Percentiles rank a stretch among this genome's conserved stretches.
phyloP scores from a whole-genome alignment of 2,329 filamentous ascomycete species.

The Sodiomyces alkalinus region DNA sequence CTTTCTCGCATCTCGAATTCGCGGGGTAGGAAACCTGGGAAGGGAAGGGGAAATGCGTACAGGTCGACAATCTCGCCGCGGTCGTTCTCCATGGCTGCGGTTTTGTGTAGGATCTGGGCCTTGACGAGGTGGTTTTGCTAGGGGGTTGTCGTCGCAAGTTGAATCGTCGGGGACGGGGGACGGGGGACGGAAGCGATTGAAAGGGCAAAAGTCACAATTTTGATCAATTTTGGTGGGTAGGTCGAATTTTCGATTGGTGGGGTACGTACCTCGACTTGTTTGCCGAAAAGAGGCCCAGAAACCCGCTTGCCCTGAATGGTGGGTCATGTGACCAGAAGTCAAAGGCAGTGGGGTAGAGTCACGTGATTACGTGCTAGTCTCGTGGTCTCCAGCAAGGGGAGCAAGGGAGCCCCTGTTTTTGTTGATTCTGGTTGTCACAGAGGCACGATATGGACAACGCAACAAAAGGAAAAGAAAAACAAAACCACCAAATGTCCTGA shows the following conservation, averaged over 20 bases:
- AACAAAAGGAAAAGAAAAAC: too few relatives aligned
- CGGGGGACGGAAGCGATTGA: constrained; percentile 3
- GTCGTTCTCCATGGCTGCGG: constrained; percentile 96
- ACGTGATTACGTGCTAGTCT: constrained; percentile 1
- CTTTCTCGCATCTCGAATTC: constrained; percentile 5
- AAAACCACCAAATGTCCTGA: too few relatives aligned
- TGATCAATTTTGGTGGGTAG: constrained; percentile 1
- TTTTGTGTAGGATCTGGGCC: constrained; percentile 17
- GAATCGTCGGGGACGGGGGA: constrained; percentile 6
- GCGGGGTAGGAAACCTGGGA: too few relatives aligned
- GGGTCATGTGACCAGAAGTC: constrained; percentile 3
- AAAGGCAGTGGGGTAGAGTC: too few relatives aligned
- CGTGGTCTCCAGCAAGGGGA: too few relatives aligned
- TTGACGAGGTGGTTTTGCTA: constrained; percentile 16
- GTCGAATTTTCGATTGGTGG: constrained; percentile 5
- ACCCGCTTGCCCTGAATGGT: too few relatives aligned
- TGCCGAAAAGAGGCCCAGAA: too few relatives aligned
- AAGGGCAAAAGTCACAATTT: constrained; percentile 1
- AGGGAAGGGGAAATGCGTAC: constrained; percentile 38
- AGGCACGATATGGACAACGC: too few relatives aligned
- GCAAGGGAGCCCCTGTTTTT: too few relatives aligned
- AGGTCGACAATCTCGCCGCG: constrained; percentile 99
- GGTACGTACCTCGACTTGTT: constrained; percentile 2
- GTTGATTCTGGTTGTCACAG: too few relatives aligned
- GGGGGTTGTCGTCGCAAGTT: constrained; percentile 8